Conservation (phyloP, 2,329 filamentous ascomycete genomes). For the Xylariales sp. region DNA sequence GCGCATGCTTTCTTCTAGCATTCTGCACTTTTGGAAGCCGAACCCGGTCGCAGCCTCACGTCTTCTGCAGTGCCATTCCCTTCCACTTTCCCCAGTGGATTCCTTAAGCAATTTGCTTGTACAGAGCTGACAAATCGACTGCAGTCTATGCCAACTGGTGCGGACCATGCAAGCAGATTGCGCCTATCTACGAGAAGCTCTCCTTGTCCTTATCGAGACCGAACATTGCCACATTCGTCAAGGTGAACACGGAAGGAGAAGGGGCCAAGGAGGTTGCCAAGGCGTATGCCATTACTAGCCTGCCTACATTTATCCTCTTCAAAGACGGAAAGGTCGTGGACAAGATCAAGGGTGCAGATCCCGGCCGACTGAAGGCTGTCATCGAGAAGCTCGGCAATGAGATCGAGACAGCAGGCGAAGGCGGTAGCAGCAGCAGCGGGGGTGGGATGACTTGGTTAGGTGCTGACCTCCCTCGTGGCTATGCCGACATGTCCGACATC, state of each 20-base stretch:
- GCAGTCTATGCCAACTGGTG: slow-evolving; percentile 87
- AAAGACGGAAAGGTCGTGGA: slow-evolving; percentile 64
- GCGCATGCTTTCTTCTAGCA: too few relatives aligned
- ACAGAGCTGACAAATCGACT: slow-evolving; percentile 5
- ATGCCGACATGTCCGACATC: slow-evolving; percentile 76
- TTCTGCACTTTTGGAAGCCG: too few relatives aligned
- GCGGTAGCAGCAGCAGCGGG: slow-evolving; percentile 31
- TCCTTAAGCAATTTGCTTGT: slow-evolving; percentile 6
- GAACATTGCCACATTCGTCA: slow-evolving; percentile 75
- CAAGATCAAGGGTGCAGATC: slow-evolving; percentile 71
- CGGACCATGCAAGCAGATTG: slow-evolving; percentile 77
- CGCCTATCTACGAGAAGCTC: slow-evolving; percentile 76
- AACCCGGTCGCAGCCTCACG: too few relatives aligned
- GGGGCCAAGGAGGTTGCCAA: slow-evolving; percentile 58
- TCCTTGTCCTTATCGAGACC: slow-evolving; percentile 66
- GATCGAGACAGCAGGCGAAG: slow-evolving; percentile 51
- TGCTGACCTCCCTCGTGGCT: slow-evolving; percentile 71
- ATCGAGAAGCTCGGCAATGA: slow-evolving; percentile 69
- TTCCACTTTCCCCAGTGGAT: too few relatives aligned
- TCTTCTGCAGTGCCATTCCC: too few relatives aligned
- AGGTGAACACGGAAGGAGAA: slow-evolving; percentile 79
- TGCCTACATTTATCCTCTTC: slow-evolving; percentile 92
- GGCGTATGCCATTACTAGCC: slow-evolving; percentile 68
- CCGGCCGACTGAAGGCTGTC: slow-evolving; percentile 62
- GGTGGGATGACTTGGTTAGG: slow-evolving; percentile 63